Evolutionary conservation across 495 filamentous ascomycete species (phyloP).

Genomic region (Penicillium ochrochloron): DNA sequence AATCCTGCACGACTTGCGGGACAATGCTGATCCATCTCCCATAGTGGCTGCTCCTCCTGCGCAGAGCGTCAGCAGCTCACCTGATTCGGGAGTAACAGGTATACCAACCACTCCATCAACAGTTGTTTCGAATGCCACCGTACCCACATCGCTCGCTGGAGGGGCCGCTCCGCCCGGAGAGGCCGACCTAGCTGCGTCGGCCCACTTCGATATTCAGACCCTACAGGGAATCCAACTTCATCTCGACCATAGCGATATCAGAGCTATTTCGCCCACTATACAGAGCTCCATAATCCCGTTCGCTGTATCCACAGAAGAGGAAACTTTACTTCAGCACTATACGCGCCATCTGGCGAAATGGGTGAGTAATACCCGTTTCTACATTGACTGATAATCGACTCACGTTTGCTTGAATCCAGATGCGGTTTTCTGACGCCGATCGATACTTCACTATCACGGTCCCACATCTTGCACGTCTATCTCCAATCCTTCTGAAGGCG

Average conservation of each 20-base stretch:
- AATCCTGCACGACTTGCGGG: neutral
- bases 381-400: slow-evolving; percentile 1
- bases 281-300: neutral
- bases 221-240: slow-evolving; percentile 1
- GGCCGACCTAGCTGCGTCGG: neutral
- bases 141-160: neutral
- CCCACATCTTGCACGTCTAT: neutral
- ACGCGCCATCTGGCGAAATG: neutral
- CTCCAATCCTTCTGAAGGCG: neutral
- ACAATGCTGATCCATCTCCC: slow-evolving; percentile 1
- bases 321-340: neutral
- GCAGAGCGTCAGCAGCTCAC: slow-evolving; percentile 1
- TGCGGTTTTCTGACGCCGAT: slow-evolving; percentile 1
- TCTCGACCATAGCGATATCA: slow-evolving; percentile 1
- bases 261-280: neutral
- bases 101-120: slow-evolving; percentile 2
- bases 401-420: neutral
- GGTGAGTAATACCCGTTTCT: neutral
- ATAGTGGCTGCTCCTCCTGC: neutral
- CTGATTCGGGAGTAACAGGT: neutral
- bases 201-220: neutral
- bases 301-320: slow-evolving; percentile 2
- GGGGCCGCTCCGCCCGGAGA: neutral
- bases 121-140: neutral
- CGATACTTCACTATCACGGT: neutral